Conservation (phyloP, 176 grass and related monocot species). For the Carex kokanica region DNA sequence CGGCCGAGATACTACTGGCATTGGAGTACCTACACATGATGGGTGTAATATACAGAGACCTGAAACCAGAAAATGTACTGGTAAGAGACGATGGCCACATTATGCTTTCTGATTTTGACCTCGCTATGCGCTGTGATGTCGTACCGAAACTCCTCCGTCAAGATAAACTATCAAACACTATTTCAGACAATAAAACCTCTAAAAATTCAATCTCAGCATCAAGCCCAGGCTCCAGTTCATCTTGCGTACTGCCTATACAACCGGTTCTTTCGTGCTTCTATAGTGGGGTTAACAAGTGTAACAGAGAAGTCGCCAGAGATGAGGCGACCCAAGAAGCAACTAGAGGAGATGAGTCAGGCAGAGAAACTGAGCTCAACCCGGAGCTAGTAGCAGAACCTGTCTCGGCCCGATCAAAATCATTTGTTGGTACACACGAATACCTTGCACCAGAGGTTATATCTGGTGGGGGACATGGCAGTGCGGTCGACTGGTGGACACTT, state of each 20-base stretch:
- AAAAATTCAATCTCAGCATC: conserved; percentile 5
- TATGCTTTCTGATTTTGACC: conserved; percentile 98
- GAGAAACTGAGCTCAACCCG: neutral
- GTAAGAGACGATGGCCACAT: conserved; percentile 82
- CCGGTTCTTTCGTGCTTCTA: conserved; percentile 84
- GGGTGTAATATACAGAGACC: conserved; percentile 92
- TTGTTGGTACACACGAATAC: conserved; percentile 97
- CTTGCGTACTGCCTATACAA: conserved; percentile 79
- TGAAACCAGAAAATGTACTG: conserved; percentile 93
- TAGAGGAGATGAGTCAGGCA: neutral
- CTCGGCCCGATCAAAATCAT: conserved; percentile 69
- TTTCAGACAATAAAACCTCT: neutral
- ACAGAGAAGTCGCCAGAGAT: neutral
- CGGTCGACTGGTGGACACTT: conserved; percentile 93
- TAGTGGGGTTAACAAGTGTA: conserved; percentile 49
- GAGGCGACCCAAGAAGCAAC: conserved; percentile 17
- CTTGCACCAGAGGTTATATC: conserved; percentile 94
- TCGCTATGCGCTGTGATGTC: conserved; percentile 84
- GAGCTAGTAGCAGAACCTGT: conserved; percentile 84
- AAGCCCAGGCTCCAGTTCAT: conserved; percentile 15
- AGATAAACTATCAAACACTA: conserved; percentile 11
- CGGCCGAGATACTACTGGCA: conserved; percentile 73
- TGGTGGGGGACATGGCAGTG: conserved; percentile 78
- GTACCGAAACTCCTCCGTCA: conserved; percentile 54
- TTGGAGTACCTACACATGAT: conserved; percentile 98